A percentile compares a stretch with the other conserved stretches of the same genome.
Conservation (phyloP, 1,139 yeast species). For the Sugiyamaella grinbergsii region DNA sequence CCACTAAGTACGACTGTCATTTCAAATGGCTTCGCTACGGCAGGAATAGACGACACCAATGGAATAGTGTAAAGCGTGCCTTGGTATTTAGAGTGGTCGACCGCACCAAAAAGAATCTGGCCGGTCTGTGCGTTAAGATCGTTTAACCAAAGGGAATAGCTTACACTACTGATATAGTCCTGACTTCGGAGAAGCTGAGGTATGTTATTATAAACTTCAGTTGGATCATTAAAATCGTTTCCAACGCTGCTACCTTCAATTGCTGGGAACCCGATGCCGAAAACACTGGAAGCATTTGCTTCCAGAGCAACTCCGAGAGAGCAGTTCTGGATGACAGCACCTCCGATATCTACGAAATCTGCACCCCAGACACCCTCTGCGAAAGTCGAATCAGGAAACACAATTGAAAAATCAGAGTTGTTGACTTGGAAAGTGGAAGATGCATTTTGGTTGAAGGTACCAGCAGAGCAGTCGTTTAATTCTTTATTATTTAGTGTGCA, state of each 20-base stretch:
- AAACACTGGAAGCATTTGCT: slow-evolving; percentile 10
- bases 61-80: slow-evolving; percentile 45
- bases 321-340: slow-evolving; percentile 43
- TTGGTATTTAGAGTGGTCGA: slow-evolving; percentile 54
- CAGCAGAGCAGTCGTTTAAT: slow-evolving; percentile 10
- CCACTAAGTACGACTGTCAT: slow-evolving; percentile 29
- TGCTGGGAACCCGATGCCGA: slow-evolving; percentile 22
- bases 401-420: slow-evolving; percentile 45
- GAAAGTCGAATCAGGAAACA: slow-evolving; percentile 61
- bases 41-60: slow-evolving; percentile 22
- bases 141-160: slow-evolving; percentile 58
- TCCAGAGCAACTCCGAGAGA: slow-evolving; percentile 29
- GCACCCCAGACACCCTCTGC: slow-evolving; percentile 67
- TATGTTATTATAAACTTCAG: slow-evolving; percentile 21
- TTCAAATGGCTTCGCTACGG: slow-evolving; percentile 25
- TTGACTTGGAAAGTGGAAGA: slow-evolving; percentile 25
- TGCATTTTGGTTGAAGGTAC: slow-evolving; percentile 27
- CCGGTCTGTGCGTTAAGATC: slow-evolving; percentile 47
- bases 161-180: slow-evolving; percentile 45
- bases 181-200: slow-evolving; percentile 19
- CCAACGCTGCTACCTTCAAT: slow-evolving; percentile 4
- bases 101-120: slow-evolving; percentile 56
- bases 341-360: slow-evolving; percentile 51
- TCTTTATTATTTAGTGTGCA: slow-evolving; percentile 26
- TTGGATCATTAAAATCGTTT: not conserved